Evolutionary conservation across 108 stramenopile species (phyloP).

Genomic region (Fragilariopsis cylindrus): DNA sequence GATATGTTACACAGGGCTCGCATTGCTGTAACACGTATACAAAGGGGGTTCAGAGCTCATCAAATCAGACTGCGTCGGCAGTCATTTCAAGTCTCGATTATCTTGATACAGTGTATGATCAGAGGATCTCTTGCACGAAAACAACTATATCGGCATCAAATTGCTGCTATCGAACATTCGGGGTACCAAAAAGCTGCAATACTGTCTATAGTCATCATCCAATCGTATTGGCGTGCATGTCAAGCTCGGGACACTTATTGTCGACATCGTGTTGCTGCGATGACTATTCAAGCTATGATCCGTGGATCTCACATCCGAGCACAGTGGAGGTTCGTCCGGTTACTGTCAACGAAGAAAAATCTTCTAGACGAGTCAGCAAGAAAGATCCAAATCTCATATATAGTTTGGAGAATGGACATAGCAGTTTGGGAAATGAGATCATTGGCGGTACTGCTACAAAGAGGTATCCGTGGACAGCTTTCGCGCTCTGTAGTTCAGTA

Average conservation of each 20-base stretch:
- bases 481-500: not conserved
- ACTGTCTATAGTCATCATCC: conserved; percentile 4
- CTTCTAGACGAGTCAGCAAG: conserved; percentile 1
- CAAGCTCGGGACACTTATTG: not conserved
- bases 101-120: not conserved
- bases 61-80: not conserved
- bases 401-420: conserved; percentile 10
- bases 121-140: not conserved
- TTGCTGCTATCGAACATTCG: not conserved
- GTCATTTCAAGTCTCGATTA: not conserved
- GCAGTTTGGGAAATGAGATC: conserved; percentile 5
- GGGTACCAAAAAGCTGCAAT: not conserved
- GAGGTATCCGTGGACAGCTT: conserved; percentile 22
- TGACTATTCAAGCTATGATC: conserved; percentile 9
- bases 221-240: conserved; percentile 5
- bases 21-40: not conserved
- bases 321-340: conserved; percentile 9
- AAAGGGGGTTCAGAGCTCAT: not conserved
- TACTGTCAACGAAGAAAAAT: not conserved
- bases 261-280: conserved; percentile 3
- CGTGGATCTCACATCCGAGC: conserved; percentile 3
- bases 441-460: conserved; percentile 8
- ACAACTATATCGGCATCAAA: not conserved
- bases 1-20: not conserved
- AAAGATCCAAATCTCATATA: conserved; percentile 9